These are phyloP conservation scores for Xylaria sp. DNA, from an alignment of 2,329 filamentous ascomycete genomes.

Conservation along the genomic window DNA sequence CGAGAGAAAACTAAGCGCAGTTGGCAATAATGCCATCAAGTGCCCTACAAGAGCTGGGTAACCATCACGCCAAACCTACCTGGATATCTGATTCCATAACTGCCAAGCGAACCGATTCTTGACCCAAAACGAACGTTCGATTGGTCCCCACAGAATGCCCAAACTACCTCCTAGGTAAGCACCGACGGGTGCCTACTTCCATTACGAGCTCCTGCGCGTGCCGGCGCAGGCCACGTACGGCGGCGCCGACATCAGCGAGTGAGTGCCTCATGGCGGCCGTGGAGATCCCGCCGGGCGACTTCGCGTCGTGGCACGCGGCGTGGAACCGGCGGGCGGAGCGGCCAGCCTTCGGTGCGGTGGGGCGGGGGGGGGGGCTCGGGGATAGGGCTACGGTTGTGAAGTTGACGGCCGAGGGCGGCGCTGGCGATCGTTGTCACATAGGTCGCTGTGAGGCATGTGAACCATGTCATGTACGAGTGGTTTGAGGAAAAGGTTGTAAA, in stretches of 20 bases:
- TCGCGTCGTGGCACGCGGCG: conserved; percentile 28
- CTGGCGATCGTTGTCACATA: conserved; percentile 13
- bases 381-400: conserved; percentile 23
- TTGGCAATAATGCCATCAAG: neutral
- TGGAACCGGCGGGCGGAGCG: conserved; percentile 25
- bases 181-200: conserved; percentile 27
- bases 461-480: conserved; percentile 14
- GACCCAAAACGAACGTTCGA: no score
- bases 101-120: no score
- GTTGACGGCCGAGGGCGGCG: conserved; percentile 10
- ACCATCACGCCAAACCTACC: no score
- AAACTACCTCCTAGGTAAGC: conserved; percentile 9
- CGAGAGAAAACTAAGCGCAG: no score
- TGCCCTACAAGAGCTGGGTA: neutral
- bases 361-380: conserved; percentile 37
- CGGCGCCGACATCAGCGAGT: conserved; percentile 32
- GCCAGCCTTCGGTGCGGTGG: conserved; percentile 46
- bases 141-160: conserved; percentile 8
- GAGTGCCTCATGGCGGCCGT: conserved; percentile 20
- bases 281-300: conserved; percentile 15
- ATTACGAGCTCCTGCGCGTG: conserved; percentile 29
- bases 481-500: conserved; percentile 16
- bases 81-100: no score
- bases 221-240: conserved; percentile 23
- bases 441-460: conserved; percentile 9